Base-by-base conservation (phyloP, 768 basidiomycete species). In the Lactarius indigo region DNA sequence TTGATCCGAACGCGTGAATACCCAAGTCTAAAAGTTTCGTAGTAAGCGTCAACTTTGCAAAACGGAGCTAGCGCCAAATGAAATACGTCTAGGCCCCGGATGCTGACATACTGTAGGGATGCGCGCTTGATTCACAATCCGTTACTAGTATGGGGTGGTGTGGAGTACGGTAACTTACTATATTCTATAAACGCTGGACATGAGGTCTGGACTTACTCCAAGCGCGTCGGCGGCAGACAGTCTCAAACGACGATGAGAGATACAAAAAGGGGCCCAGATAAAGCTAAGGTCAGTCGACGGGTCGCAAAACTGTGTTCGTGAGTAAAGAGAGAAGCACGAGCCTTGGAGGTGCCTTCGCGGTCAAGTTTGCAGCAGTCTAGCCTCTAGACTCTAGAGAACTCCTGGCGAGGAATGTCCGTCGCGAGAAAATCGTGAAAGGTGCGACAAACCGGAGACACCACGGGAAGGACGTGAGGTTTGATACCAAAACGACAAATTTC, bases 131-230 rank as follows among this genome's bases (percentile, higher is more conserved):
- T 1, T 10, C 42, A 57, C 30, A 56, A 37, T 50, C 65, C 56
- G 61, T n/a, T n/a, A n/a, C n/a, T n/a, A 50, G 37, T 44, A 61
- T 66, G 65, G 65, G 65, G 60, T 57, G 57, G 33, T 66, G 65
- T 52, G 65, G 65, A 60, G 65, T 62, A 44, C 44, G 44, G 44
- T n/a, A n/a, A n/a, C n/a, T n/a, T n/a, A 47, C n/a, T 47, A n/a
- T n/a, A 47, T 47, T n/a, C 1, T 10, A 66, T 58, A 54, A 50
- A 61, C 65, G 65, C 60, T 55, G 33, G 10, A 20, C 20, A 31
- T 37, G 31, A n/a, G 42, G 65, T 62, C 65, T 66, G 65, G 65
- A n/a, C 65, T 66, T 57, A 39, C 17, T 12, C 37, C 33, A 17
- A 37, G 54, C 42, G 26, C 47, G 18, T n/a, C 56, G 37, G 56